These are phyloP conservation scores for Periconia sp. DNA, from an alignment of 2,329 filamentous ascomycete species.

Conservation along the genomic window DNA sequence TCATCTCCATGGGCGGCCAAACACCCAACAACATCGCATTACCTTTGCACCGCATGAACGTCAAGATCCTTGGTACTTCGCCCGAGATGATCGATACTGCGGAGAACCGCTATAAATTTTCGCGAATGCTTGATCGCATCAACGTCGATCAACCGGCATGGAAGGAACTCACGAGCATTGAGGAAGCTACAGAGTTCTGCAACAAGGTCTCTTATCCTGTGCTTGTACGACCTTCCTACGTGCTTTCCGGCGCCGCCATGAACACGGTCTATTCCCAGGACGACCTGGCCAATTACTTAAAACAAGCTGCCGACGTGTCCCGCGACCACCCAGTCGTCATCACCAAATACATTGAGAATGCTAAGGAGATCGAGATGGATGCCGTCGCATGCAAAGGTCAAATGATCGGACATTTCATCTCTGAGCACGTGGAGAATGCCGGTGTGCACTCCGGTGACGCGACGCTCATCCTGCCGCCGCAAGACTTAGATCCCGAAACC, in stretches of 20 bases:
- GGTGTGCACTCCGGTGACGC: constrained; percentile 98
- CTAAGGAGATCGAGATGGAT: constrained; percentile 99
- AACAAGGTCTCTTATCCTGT: constrained; percentile 90
- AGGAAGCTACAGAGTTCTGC: constrained; percentile 88
- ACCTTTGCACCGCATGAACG: constrained; percentile 83
- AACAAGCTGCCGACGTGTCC: constrained; percentile 91
- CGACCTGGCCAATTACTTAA: constrained; percentile 85
- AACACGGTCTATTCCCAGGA: constrained; percentile 98
- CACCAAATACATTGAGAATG: constrained; percentile 99
- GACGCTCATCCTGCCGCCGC: constrained; percentile 90
- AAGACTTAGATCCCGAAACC: constrained; percentile 88
- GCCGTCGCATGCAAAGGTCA: constrained; percentile 89
- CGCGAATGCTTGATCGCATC: constrained; percentile 94
- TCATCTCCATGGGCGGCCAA: constrained; percentile 96
- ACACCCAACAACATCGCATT: constrained; percentile 98
- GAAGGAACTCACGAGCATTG: constrained; percentile 96
- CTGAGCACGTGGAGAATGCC: constrained; percentile 97
- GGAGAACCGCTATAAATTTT: constrained; percentile 98
- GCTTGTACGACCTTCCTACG: constrained; percentile 93
- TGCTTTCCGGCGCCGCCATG: constrained; percentile 96
- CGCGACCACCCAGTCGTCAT: constrained; percentile 97
- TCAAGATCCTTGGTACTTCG: constrained; percentile 92
- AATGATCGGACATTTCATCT: constrained; percentile 95
- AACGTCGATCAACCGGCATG: constrained; percentile 95
- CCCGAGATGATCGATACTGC: constrained; percentile 99